A percentile compares a stretch with the other conserved stretches of the same genome.
Evolutionary conservation across 2,329 filamentous ascomycete genomes (phyloP).

Genomic region (Cladophialophora carrionii): DNA sequence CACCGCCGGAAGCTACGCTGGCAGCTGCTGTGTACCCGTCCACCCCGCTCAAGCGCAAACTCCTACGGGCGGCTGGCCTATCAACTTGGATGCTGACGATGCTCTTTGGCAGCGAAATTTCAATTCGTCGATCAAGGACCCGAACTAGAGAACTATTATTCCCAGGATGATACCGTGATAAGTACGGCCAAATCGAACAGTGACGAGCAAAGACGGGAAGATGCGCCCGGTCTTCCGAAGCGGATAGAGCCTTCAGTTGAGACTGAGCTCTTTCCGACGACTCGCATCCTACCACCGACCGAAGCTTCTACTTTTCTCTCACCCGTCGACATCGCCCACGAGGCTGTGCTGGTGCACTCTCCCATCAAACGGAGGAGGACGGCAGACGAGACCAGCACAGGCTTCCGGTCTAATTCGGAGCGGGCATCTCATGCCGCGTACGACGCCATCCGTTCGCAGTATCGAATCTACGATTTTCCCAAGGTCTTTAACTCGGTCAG

Average conservation of each 20-base stretch:
- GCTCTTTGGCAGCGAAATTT: constrained; percentile 33
- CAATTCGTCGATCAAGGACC: constrained; percentile 39
- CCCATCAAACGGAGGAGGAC: constrained; percentile 31
- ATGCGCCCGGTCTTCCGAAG: constrained; percentile 12
- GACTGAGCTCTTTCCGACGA: constrained; percentile 22
- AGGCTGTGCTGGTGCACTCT: constrained; percentile 24
- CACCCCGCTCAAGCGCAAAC: constrained; percentile 3
- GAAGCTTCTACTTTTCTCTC: constrained; percentile 28
- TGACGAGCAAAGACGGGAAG: constrained; percentile 24
- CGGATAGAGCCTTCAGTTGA: constrained; percentile 18
- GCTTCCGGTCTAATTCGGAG: constrained; percentile 15
- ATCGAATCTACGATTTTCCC: constrained; percentile 30
- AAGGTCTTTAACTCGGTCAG: constrained; percentile 21
- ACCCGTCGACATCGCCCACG: constrained; percentile 14
- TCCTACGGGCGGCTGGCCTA: constrained; percentile 14
- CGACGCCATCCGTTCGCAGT: constrained; percentile 32
- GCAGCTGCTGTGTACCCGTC: constrained; percentile 20
- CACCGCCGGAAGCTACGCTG: constrained; percentile 18
- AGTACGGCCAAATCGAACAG: constrained; percentile 20
- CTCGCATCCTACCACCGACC: constrained; percentile 20
- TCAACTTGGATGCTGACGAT: constrained; percentile 18
- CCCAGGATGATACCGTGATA: constrained; percentile 31
- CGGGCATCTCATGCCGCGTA: constrained; percentile 25
- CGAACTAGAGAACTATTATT: constrained; percentile 39
- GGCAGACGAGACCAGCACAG: constrained; percentile 15